Conservation (phyloP, 176 grass and related monocot genomes). For the Ensete ventricosum region DNA sequence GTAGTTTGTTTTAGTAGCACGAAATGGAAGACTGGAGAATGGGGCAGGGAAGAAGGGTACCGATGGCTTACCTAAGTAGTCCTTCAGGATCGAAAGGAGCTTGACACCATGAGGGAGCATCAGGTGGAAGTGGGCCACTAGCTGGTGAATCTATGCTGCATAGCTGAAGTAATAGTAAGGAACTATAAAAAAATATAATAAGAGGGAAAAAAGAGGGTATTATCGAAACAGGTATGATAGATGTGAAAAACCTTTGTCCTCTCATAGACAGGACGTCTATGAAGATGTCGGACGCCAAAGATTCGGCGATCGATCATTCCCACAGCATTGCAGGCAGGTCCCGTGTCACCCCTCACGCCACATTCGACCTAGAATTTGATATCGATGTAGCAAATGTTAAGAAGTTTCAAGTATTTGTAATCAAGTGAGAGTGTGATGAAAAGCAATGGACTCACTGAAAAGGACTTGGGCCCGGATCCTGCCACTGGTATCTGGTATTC, state of each 20-base stretch:
- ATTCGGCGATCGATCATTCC: conserved; percentile 80
- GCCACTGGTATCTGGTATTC: conserved; percentile 36
- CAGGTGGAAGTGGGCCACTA: conserved; percentile 50
- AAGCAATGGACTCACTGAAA: conserved; percentile 30
- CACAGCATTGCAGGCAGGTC: conserved; percentile 72
- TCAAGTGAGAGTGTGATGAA: too few species aligned
- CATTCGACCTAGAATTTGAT: conserved; percentile 61
- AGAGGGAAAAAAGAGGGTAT: neutral
- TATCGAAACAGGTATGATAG: neutral
- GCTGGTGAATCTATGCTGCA: conserved; percentile 61
- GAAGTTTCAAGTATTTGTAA: neutral
- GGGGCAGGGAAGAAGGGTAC: neutral
- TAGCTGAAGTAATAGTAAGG: conserved; percentile 31
- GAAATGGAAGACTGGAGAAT: neutral
- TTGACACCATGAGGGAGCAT: conserved; percentile 83
- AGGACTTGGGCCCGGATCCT: conserved; percentile 30
- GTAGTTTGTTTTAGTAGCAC: neutral
- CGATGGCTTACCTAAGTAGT: conserved; percentile 49
- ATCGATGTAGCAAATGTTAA: neutral
- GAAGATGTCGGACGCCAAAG: conserved; percentile 74
- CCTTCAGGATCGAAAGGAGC: conserved; percentile 97
- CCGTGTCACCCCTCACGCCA: conserved; percentile 57
- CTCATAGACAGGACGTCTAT: conserved; percentile 59
- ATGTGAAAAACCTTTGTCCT: conserved; percentile 62
- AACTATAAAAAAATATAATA: conserved; percentile 4